Base-by-base conservation (phyloP, 129 eudicot species). In the Pseudognaphalium luteoalbum region DNA sequence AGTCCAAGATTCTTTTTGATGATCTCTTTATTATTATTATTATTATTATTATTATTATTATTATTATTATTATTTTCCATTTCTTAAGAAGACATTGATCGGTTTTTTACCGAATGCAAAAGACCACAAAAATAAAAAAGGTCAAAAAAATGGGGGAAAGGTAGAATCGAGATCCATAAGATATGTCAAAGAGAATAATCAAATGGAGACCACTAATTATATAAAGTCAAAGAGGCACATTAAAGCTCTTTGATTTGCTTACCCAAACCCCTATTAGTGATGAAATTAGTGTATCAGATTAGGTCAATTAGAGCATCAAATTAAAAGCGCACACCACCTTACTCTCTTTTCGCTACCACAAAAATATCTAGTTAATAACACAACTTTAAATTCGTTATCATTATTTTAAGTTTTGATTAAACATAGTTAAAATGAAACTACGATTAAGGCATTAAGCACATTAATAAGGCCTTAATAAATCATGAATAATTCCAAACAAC, bases 231-330 rank as follows among this genome's bases (percentile, higher is more conserved):
- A 63, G 78, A 63, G 35, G 73, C 81, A 81, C 85, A 76, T 62
- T 76, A 76, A 62, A 12, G 56, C 85, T 50, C 73, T 19, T 34
- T 56, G 50, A 76, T 81, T 76, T 70, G 81, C 51, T 76, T 28
- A 81, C 60, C 69, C 54, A 51, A 71, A 70, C 81, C 68, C 68
- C 81, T 52, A 81, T 69, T 75, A 76, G 71, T 39, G 81, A 30
- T 66, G 70, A 16, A 70, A 62, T 76, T 70, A 76, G 81, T 81
- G 85, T 76, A 72, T 68, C 56, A 65, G 77, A 70, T 76, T 81
- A 81, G 81, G 81, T 81, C 85, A 81, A 81, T 70, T 71, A 70
- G 44, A 69, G 81, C 73, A 81, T 61, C 77, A 62, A 25, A 82
- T 54, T 33, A 57, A 81, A 81, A 70, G 81, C 57, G 78, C 70